These are phyloP conservation scores for Shiraia sp. DNA, from an alignment of 2,329 filamentous ascomycete species.

Conservation along the genomic window DNA sequence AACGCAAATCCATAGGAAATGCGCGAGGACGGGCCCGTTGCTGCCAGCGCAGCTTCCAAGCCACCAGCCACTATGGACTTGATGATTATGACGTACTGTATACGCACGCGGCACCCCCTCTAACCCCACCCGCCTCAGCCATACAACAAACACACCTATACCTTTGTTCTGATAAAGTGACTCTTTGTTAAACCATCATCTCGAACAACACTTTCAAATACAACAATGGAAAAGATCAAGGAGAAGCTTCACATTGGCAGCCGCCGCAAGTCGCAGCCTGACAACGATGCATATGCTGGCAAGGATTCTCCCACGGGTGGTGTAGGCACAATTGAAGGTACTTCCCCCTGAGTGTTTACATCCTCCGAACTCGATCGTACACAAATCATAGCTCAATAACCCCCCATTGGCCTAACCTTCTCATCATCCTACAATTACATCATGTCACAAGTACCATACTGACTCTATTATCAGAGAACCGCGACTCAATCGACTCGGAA, in stretches of 20 bases:
- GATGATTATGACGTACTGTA: constrained; percentile 6
- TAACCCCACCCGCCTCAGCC: constrained; percentile 2
- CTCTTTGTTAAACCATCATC: not conserved
- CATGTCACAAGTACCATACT: constrained; percentile 1
- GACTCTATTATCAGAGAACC: constrained; percentile 24
- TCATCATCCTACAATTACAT: constrained; percentile 1
- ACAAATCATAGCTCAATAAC: not conserved
- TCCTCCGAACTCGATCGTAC: not conserved
- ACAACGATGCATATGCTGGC: constrained; percentile 19
- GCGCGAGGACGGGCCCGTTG: not conserved
- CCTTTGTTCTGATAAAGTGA: not conserved
- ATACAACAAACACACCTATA: not conserved
- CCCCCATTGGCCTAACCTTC: not conserved
- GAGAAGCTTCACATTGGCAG: constrained; percentile 41
- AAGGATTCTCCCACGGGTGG: constrained; percentile 11
- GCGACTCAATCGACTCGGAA: constrained; percentile 38
- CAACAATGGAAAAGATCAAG: constrained; percentile 41
- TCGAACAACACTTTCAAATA: not conserved
- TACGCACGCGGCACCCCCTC: constrained; percentile 2
- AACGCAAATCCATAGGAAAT: no score
- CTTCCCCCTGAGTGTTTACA: constrained; percentile 1
- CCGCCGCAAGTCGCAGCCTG: constrained; percentile 36
- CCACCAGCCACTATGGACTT: constrained; percentile 1
- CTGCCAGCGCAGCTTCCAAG: constrained; percentile 7
- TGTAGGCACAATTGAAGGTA: constrained; percentile 26